These are phyloP conservation scores for Boletus insuetus DNA, from an alignment of 768 basidiomycete species.

Conservation along the genomic window DNA sequence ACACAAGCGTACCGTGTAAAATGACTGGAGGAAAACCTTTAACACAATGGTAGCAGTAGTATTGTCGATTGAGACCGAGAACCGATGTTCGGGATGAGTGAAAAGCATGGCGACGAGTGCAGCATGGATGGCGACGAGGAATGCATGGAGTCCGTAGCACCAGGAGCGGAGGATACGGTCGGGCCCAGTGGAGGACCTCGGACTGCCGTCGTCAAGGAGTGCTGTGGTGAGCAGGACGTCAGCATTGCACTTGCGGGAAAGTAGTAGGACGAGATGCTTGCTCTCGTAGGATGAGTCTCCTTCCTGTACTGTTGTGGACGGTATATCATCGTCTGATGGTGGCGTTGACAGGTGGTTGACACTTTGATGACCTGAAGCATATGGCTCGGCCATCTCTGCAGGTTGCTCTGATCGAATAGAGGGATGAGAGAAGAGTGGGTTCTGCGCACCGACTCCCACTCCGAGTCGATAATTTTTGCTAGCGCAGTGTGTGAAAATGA, in stretches of 20 bases:
- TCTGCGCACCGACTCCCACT: too few relatives aligned
- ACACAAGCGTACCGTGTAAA: not conserved
- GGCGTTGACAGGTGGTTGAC: not conserved
- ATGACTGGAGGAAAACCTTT: not conserved
- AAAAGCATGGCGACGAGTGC: not conserved
- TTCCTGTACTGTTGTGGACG: constrained; percentile 9
- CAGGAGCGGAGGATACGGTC: not conserved
- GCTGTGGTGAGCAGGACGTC: not conserved
- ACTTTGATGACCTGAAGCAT: not conserved
- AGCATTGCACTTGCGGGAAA: not conserved
- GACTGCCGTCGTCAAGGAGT: not conserved
- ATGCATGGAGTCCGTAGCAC: not conserved
- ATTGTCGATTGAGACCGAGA: not conserved
- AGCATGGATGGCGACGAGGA: not conserved
- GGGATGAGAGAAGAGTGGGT: not conserved
- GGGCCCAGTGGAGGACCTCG: not conserved
- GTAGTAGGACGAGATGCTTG: not conserved
- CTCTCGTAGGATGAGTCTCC: not conserved
- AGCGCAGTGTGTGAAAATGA: too few relatives aligned
- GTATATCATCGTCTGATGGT: not conserved
- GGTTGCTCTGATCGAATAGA: not conserved
- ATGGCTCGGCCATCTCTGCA: not conserved
- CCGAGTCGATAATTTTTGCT: too few relatives aligned
- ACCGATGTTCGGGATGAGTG: not conserved
- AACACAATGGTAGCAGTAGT: not conserved